These are phyloP conservation scores for Hemileccinum rubropunctum DNA, from an alignment of 768 basidiomycete species.

Conservation along the genomic window DNA sequence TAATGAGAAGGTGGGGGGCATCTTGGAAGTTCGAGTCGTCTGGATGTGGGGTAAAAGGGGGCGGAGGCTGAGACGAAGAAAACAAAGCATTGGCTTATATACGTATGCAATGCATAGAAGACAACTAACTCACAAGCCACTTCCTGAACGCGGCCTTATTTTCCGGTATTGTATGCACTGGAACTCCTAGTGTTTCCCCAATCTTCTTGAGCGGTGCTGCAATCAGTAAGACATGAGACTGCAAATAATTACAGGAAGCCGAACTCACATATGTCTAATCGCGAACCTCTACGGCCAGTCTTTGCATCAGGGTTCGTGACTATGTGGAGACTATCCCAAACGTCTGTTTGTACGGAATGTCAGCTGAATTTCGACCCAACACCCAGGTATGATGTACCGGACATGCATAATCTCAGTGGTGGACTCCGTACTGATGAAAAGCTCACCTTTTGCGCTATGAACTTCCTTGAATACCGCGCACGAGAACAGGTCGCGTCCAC, in stretches of 20 bases:
- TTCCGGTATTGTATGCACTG: constrained; percentile 60
- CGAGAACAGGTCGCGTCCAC: constrained; percentile 89
- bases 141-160: constrained; percentile 55
- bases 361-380: constrained; percentile 1
- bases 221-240: constrained; percentile 1
- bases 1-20: constrained; percentile 62
- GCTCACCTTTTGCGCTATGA: constrained; percentile 56
- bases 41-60: constrained; percentile 27
- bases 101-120: not conserved
- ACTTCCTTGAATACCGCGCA: constrained; percentile 67
- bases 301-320: constrained; percentile 70
- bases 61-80: constrained; percentile 42
- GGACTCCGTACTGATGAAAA: too few species aligned
- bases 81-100: not conserved
- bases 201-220: constrained; percentile 70
- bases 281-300: constrained; percentile 59
- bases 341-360: constrained; percentile 47
- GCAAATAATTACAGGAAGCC: not conserved
- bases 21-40: constrained; percentile 21
- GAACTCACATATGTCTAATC: constrained; percentile 51
- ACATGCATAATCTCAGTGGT: too few species aligned
- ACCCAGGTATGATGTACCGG: not conserved
- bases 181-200: constrained; percentile 51
- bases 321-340: constrained; percentile 69
- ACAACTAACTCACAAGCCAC: constrained; percentile 53